Conservation (phyloP, 805 yeast genomes). For the Grigorovia humatica region DNA sequence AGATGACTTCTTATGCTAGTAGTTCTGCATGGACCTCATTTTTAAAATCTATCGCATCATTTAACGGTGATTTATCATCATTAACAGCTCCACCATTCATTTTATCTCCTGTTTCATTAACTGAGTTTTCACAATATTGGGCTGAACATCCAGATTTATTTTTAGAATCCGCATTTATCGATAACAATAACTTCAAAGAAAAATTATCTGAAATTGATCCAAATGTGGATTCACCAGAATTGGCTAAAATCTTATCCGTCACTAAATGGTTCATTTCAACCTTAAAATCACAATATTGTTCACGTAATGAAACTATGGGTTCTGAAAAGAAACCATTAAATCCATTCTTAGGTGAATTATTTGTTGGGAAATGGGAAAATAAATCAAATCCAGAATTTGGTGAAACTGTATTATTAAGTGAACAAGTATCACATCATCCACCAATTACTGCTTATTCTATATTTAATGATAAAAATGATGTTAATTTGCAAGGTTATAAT, state of each 20-base stretch:
- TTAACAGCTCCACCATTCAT: slow-evolving; percentile 97
- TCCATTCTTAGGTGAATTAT: slow-evolving; percentile 91
- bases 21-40: slow-evolving; percentile 80
- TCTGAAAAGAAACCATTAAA: slow-evolving; percentile 94
- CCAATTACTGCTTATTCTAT: slow-evolving; percentile 92
- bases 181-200: slow-evolving; percentile 12
- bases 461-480: slow-evolving; percentile 58
- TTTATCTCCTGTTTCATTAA: slow-evolving; percentile 77
- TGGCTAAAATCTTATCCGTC: slow-evolving; percentile 60
- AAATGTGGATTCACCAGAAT: slow-evolving; percentile 37
- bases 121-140: slow-evolving; percentile 94
- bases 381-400: slow-evolving; percentile 45
- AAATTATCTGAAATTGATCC: slow-evolving; percentile 3
- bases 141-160: slow-evolving; percentile 84
- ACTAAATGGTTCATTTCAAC: slow-evolving; percentile 88
- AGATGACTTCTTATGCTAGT: slow-evolving; percentile 30
- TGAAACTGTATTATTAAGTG: slow-evolving; percentile 70
- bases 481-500: slow-evolving; percentile 76
- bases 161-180: slow-evolving; percentile 52
- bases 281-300: slow-evolving; percentile 84
- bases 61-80: slow-evolving; percentile 88
- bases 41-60: slow-evolving; percentile 82
- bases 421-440: slow-evolving; percentile 96
- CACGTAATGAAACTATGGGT: slow-evolving; percentile 87
- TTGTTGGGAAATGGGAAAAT: slow-evolving; percentile 80